A percentile compares a stretch with the other conserved stretches of the same genome.
Conservation (phyloP, 352 stramenopile genomes). For the Globisporangium yorkense region DNA sequence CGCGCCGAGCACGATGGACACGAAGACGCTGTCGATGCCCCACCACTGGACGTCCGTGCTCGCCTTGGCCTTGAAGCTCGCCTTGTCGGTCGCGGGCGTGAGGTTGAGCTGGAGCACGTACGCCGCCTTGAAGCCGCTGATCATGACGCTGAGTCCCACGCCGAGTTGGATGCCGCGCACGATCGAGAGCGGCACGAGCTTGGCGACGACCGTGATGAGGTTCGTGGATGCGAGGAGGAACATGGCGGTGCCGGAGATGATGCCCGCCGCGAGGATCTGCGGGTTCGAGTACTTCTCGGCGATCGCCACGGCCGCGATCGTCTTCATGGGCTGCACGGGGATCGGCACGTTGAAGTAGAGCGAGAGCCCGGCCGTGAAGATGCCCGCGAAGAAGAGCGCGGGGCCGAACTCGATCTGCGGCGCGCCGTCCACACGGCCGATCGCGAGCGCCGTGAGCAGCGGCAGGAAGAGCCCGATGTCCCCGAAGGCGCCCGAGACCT, state of each 20-base stretch:
- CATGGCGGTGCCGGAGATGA: slow-evolving; percentile 74
- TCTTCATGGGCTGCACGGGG: slow-evolving; percentile 96
- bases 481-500: slow-evolving; percentile 88
- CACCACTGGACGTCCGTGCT: slow-evolving; percentile 36
- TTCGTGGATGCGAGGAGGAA: slow-evolving; percentile 80
- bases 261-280: slow-evolving; percentile 82
- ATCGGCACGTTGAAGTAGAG: slow-evolving; percentile 90
- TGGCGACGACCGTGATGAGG: slow-evolving; percentile 87
- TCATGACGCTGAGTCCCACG: slow-evolving; percentile 84
- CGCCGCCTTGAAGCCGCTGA: slow-evolving; percentile 71
- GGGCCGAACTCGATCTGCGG: slow-evolving; percentile 85
- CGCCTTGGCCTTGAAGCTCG: slow-evolving; percentile 25
- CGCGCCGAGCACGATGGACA: slow-evolving; percentile 59
- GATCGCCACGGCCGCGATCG: slow-evolving; percentile 88
- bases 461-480: slow-evolving; percentile 93
- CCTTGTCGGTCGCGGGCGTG: slow-evolving; percentile 12
- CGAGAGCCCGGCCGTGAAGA: slow-evolving; percentile 85
- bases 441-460: slow-evolving; percentile 88
- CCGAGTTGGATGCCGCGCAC: slow-evolving; percentile 91
- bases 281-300: slow-evolving; percentile 67
- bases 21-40: slow-evolving; percentile 59
- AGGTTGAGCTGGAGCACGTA: slow-evolving; percentile 43
- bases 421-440: slow-evolving; percentile 55
- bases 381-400: slow-evolving; percentile 89
- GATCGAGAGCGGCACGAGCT: slow-evolving; percentile 83